Evolutionary conservation across 1,139 yeast species (phyloP).

Genomic region (Tardiomyces digboiensis): DNA sequence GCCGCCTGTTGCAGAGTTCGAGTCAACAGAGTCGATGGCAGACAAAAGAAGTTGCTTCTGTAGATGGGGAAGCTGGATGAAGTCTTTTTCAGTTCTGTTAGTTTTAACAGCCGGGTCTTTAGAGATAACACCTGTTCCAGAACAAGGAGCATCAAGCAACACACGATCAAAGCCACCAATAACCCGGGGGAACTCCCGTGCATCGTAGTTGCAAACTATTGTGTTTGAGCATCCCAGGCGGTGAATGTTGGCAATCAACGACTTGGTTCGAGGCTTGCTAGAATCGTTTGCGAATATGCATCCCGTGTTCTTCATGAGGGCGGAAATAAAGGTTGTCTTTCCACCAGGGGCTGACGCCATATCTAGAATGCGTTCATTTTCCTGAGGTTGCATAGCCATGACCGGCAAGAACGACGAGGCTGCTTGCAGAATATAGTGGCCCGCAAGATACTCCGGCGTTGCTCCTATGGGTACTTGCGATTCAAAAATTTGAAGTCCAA

Average conservation of each 20-base stretch:
- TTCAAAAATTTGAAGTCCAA: conserved; percentile 93
- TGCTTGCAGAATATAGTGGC: conserved; percentile 96
- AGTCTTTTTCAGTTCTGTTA: conserved; percentile 92
- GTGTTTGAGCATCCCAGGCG: conserved; percentile 96
- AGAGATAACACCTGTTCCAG: conserved; percentile 99
- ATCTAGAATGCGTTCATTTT: conserved; percentile 88
- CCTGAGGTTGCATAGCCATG: conserved; percentile 95
- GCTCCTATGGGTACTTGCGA: conserved; percentile 99
- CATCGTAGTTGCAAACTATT: conserved; percentile 95
- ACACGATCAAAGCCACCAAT: conserved; percentile 98
- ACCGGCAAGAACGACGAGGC: conserved; percentile 98
- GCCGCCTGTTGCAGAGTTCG: conserved; percentile 87
- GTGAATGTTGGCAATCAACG: conserved; percentile 94
- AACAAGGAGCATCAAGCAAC: conserved; percentile 96
- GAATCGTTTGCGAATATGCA: conserved; percentile 97
- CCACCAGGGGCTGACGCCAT: conserved; percentile 99
- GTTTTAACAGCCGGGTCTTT: conserved; percentile 95
- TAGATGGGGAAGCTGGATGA: conserved; percentile 91
- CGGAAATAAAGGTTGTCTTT: conserved; percentile 92
- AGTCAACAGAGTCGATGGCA: conserved; percentile 97
- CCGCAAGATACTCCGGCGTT: conserved; percentile 97
- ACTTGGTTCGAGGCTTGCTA: conserved; percentile 91
- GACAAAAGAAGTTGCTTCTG: conserved; percentile 90
- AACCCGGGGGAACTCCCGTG: conserved; percentile 96
- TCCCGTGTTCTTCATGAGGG: conserved; percentile 97